Evolutionary conservation across 176 grass and related monocot species (phyloP).

Genomic region (Metroxylon sagu): DNA sequence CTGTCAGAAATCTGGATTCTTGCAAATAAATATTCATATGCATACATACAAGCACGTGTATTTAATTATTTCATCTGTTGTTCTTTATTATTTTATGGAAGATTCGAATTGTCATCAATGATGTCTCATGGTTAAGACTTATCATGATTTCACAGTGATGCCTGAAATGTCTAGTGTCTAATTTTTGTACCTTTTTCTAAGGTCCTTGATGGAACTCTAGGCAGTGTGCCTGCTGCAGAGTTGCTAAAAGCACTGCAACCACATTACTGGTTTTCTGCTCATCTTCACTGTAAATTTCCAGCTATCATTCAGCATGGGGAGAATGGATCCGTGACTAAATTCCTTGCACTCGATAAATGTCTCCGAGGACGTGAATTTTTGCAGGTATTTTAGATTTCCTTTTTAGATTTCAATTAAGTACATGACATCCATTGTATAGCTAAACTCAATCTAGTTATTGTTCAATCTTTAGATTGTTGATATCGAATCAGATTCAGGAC

Average conservation of each 20-base stretch:
- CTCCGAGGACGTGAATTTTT: constrained; percentile 57
- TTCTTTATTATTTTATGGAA: not conserved
- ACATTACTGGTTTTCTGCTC: constrained; percentile 74
- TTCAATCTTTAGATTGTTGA: constrained; percentile 58
- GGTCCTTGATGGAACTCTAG: constrained; percentile 54
- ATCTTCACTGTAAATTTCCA: constrained; percentile 69
- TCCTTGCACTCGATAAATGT: constrained; percentile 90
- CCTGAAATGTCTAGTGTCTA: constrained; percentile 1
- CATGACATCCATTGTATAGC: not conserved
- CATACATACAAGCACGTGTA: too few species aligned
- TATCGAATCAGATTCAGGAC: constrained; percentile 63
- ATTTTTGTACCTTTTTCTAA: constrained; percentile 28
- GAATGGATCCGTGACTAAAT: constrained; percentile 64
- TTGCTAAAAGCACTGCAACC: constrained; percentile 68
- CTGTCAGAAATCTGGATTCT: too few species aligned
- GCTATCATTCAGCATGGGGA: constrained; percentile 65
- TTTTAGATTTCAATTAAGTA: not conserved
- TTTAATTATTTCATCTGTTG: not conserved
- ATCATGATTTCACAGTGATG: too few species aligned
- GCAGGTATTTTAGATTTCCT: constrained; percentile 29
- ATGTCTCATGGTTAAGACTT: too few species aligned
- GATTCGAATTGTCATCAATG: too few species aligned
- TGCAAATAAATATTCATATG: too few species aligned
- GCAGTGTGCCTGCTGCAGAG: constrained; percentile 69
- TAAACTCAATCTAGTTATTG: not conserved